Percentiles rank a stretch among this genome's conserved stretches.
These are phyloP conservation scores for Boletellus ananiceps DNA, from an alignment of 768 basidiomycete species.

Conservation along the genomic window DNA sequence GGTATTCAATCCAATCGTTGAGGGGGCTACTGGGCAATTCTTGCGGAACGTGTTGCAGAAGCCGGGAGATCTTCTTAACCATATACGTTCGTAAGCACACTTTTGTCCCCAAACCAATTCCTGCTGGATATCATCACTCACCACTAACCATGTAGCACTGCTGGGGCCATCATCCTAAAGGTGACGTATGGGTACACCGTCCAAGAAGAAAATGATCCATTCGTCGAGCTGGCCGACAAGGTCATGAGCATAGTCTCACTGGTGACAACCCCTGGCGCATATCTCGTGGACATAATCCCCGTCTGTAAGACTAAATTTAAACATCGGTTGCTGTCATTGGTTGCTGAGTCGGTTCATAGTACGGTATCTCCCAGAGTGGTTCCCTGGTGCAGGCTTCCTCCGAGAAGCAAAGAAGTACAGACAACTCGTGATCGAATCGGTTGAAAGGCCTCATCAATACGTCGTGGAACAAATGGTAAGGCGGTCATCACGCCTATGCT, in stretches of 20 bases:
- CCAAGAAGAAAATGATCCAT: constrained; percentile 33
- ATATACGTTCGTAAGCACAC: constrained; percentile 20
- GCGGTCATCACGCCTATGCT: background rate
- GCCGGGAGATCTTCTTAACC: constrained; percentile 13
- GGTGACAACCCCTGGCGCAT: constrained; percentile 7
- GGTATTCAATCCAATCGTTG: constrained; percentile 13
- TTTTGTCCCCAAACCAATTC: background rate
- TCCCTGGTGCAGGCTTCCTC: constrained; percentile 35
- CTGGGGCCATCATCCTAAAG: constrained; percentile 32
- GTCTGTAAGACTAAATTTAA: constrained; percentile 5
- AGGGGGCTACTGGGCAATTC: constrained; percentile 17
- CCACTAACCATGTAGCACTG: constrained; percentile 2
- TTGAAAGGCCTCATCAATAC: constrained; percentile 41
- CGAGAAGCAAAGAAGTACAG: constrained; percentile 25
- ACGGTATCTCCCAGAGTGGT: constrained; percentile 31
- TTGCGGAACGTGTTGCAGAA: constrained; percentile 13
- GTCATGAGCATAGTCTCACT: constrained; percentile 15
- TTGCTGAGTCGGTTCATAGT: constrained; percentile 16
- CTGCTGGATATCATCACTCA: too few relatives aligned
- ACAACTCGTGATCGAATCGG: constrained; percentile 32
- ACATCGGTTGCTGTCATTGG: background rate
- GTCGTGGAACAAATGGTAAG: constrained; percentile 46
- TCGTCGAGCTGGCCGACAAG: constrained; percentile 28
- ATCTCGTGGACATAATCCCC: constrained; percentile 23
- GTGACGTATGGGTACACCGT: constrained; percentile 40